Percentiles rank a stretch among this genome's conserved stretches.
phyloP scores from a whole-genome alignment of 192 early-diverging fungal species.

The Phycomyces nitens region DNA sequence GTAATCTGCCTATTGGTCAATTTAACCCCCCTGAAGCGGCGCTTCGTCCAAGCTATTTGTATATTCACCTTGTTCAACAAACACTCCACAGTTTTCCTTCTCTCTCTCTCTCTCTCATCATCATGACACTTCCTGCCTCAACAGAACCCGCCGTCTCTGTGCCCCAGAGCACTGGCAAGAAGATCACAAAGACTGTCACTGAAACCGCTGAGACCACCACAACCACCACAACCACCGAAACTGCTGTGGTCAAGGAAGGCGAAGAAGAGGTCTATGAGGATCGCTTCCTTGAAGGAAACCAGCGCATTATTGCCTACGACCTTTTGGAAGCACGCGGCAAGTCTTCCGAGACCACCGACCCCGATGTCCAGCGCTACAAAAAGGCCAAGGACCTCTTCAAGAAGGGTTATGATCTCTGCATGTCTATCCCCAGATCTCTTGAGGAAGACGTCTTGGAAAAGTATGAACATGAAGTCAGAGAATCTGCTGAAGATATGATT shows the following conservation, averaged over 20 bases:
- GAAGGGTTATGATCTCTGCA: constrained; percentile 48
- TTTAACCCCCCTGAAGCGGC: no score
- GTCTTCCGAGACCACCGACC: constrained; percentile 44
- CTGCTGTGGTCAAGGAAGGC: not conserved
- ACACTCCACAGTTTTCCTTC: no score
- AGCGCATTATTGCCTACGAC: constrained; percentile 44
- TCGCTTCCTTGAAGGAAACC: constrained; percentile 37
- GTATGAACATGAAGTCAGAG: constrained; percentile 48
- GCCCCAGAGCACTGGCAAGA: no score
- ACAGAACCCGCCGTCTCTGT: no score
- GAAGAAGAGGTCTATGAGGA: constrained; percentile 32
- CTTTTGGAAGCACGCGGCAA: constrained; percentile 44
- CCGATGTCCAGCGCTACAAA: constrained; percentile 47
- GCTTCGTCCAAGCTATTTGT: no score
- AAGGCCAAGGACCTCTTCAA: constrained; percentile 51
- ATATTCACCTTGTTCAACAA: no score
- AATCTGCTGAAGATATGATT: constrained; percentile 51
- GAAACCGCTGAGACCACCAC: no score
- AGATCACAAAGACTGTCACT: no score
- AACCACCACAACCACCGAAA: no score
- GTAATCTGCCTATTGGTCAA: no score
- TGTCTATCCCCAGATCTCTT: constrained; percentile 45
- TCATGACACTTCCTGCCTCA: no score
- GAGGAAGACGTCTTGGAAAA: constrained; percentile 45
- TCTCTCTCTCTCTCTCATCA: no score